Evolutionary conservation across 495 filamentous ascomycete genomes (phyloP), one percentile per base, ranked within the genome.

Genomic region (Schizothecium vesticola): DNA sequence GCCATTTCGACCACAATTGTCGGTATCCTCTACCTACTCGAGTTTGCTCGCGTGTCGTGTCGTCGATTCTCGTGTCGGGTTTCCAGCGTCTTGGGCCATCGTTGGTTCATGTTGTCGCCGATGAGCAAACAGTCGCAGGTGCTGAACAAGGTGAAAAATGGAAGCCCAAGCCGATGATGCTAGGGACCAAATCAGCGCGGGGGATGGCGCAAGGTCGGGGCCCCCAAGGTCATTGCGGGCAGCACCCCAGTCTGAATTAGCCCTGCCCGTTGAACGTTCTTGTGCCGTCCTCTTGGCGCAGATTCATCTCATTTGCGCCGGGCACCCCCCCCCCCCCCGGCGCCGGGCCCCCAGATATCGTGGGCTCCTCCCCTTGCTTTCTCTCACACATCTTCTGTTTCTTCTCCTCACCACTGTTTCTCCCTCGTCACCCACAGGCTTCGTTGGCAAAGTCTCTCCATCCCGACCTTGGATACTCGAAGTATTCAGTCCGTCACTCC

Each of bases 361-460:
- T 65, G 13, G 61, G 28, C 59, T 60, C 33, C 22, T 64, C 64
- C 65, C 65, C 69, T 64, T 64, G 23, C 51, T 61, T 31, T 64
- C 61, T 61, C 62, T 56, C 65, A n/a, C 26, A 29, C 65, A 19
- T 22, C 63, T 65, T 57, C 70, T 43, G 67, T 36, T 28, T 63
- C 36, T 59, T 31, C 61, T 62, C 59, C 64, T n/a, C 63, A 59
- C 55, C 29, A 25, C 29, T 51, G 31, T 61, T 67, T 67, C 68
- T 70, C 69, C 64, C 33, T 70, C 58, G 26, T 24, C 57, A 59
- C 65, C 65, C 65, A 77, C 74, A 81, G 83, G 77, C 83, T 84
- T 84, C 83, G 83, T 86, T 86, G 83, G 83, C 83, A 86, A 81
- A 86, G 83, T 84, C 81, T 82, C 73, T 72, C 67, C 31, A 24